A percentile compares a stretch with the other conserved stretches of the same genome.
These are phyloP conservation scores for Mycocalia duriaeana DNA, from an alignment of 1,284 basidiomycete species.

Conservation along the genomic window DNA sequence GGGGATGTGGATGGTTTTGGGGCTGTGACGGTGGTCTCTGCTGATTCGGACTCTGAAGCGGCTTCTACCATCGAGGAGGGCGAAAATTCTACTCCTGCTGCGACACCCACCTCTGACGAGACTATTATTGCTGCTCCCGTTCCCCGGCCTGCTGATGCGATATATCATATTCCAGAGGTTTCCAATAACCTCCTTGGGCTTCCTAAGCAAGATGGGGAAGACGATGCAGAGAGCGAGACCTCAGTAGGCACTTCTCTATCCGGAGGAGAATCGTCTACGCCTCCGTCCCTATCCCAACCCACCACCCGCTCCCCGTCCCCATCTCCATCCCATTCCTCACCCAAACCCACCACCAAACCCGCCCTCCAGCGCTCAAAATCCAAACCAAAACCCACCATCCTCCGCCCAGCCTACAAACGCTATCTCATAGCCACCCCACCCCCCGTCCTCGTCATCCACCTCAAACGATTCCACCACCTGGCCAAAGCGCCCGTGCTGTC, in stretches of 20 bases:
- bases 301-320: neutral
- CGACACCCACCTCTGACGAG: too few relatives aligned
- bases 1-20: too few relatives aligned
- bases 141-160: too few relatives aligned
- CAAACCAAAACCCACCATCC: slow-evolving; percentile 59
- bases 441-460: slow-evolving; percentile 85
- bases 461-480: slow-evolving; percentile 89
- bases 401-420: slow-evolving; percentile 86
- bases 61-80: too few relatives aligned
- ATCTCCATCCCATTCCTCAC: slow-evolving; percentile 8
- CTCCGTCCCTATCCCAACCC: slow-evolving; percentile 4
- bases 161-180: too few relatives aligned
- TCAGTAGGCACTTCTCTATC: slow-evolving; percentile 37
- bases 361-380: too few relatives aligned
- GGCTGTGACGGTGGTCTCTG: too few relatives aligned
- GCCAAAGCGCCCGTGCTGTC: slow-evolving; percentile 45
- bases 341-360: slow-evolving; percentile 24
- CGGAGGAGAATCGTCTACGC: too few relatives aligned
- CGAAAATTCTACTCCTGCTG: too few relatives aligned
- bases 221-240: slow-evolving; percentile 35
- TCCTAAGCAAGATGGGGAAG: slow-evolving; percentile 8
- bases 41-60: too few relatives aligned
- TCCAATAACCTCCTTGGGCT: too few relatives aligned
- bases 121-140: too few relatives aligned
- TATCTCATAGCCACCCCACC: slow-evolving; percentile 87